Base-by-base conservation (phyloP, 306 rosid genomes). In the Medicago arabica region DNA sequence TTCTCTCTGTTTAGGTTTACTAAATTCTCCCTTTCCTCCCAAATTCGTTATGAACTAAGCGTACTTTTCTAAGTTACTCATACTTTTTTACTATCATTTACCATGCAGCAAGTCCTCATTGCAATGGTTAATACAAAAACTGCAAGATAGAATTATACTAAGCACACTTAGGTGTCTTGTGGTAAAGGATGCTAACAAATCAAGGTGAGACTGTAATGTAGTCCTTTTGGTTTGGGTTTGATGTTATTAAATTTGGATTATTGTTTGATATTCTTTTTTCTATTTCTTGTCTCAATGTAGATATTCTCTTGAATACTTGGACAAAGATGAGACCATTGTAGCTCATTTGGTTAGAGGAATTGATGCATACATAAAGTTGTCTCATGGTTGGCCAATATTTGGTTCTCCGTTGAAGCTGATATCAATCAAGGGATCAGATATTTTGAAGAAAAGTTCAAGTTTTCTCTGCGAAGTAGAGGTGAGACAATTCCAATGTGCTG, bases 391-490 rank as follows among this genome's bases (percentile, higher is more conserved):
- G 98, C 98, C 97, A 40, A 8, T 86, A 40, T 63, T 77, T 51
- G 84, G 80, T 66, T 88, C 91, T 83, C 96, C 93, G 18, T 71
- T 90, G 87, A 86, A 80, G 81, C 89, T 93, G 68, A 78, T 79
- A 53, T 85, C 87, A 71, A 86, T 91, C 54, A 86, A 85, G 85
- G 83, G 80, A 79, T 89, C 92, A 14, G 86, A 88, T 75, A 81
- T 75, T 54, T 69, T 72, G 70, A 84, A 87, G 77, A 90, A 82
- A 70, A 39, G 78, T 80, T 85, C 78, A 78, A 81, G 69, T 83
- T 84, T 90, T 72, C 85, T 86, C 55, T 81, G 86, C 83, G 84
- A 85, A 74, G 96, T 88, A 76, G 86, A 89, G 97, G 93, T 91
- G 71, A 73, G 87, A 61, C 72, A 68, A 66, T 34, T 76, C 81